phyloP scores from a whole-genome alignment of 257 asterid species.

The Solanum piurae region DNA sequence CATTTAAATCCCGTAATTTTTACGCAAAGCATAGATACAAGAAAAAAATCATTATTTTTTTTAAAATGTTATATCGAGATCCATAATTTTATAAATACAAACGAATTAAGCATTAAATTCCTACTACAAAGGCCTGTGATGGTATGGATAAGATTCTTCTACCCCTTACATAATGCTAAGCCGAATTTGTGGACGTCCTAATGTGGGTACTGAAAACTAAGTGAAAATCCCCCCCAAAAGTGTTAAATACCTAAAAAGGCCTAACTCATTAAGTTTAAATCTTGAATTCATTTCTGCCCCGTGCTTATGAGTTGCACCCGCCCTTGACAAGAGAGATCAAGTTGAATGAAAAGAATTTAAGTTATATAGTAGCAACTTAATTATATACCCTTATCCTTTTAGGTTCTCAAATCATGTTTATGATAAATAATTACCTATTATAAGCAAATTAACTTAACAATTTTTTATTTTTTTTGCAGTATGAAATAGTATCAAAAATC shows the following conservation, averaged over 20 bases:
- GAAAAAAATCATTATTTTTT: neutral
- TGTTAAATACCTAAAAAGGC: too few relatives aligned
- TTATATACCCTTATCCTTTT: neutral
- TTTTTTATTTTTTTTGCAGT: constrained; percentile 7
- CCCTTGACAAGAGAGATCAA: neutral
- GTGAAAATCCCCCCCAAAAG: too few relatives aligned
- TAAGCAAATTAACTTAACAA: neutral
- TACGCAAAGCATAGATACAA: neutral
- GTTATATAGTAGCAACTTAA: too few relatives aligned
- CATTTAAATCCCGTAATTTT: neutral
- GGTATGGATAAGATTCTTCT: neutral
- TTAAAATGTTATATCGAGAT: neutral
- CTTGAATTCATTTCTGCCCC: too few relatives aligned
- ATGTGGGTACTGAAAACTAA: too few relatives aligned
- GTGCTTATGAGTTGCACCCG: neutral
- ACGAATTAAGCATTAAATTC: neutral
- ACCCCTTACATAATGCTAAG: too few relatives aligned
- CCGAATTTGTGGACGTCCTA: too few relatives aligned
- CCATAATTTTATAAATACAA: neutral
- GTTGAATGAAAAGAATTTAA: too few relatives aligned
- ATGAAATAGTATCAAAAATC: constrained; percentile 12
- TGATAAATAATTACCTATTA: neutral
- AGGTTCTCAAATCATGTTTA: neutral
- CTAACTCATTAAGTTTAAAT: too few relatives aligned
- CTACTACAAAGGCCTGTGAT: neutral